Percentiles rank a stretch among this genome's conserved stretches.
These are phyloP conservation scores for Suillus plorans DNA, from an alignment of 768 basidiomycete genomes.

Conservation along the genomic window DNA sequence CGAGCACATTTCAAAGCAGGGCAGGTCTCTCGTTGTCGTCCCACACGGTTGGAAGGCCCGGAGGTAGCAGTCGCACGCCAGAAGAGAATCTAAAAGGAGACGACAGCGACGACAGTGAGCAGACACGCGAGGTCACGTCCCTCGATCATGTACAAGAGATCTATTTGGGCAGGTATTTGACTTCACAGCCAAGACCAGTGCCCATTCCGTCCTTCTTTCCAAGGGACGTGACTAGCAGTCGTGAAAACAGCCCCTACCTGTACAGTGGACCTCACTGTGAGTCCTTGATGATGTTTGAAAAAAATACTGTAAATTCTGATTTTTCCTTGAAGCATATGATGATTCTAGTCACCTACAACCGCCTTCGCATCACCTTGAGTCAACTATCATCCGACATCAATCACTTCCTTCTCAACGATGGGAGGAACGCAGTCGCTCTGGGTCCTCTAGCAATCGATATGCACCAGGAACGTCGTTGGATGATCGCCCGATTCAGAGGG, in stretches of 20 bases:
- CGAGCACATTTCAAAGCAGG: conserved; percentile 31
- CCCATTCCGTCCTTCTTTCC: conserved; percentile 13
- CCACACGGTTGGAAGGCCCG: conserved; percentile 14
- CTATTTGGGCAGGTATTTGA: conserved; percentile 2
- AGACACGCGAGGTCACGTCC: conserved; percentile 16
- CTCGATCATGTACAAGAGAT: conserved; percentile 22
- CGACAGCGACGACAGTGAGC: conserved; percentile 14
- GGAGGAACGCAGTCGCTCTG: conserved; percentile 22
- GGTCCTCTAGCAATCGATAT: conserved; percentile 22
- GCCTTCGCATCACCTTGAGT: conserved; percentile 16
- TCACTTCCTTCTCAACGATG: conserved; percentile 24
- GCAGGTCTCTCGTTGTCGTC: conserved; percentile 44
- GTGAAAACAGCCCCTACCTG: not conserved
- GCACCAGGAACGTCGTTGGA: conserved; percentile 13
- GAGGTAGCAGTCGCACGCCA: conserved; percentile 9
- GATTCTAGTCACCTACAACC: conserved; percentile 22
- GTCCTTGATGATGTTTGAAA: not conserved
- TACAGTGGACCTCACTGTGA: not conserved
- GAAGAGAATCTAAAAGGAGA: conserved; percentile 14
- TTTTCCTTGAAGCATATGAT: not conserved
- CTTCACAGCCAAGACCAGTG: conserved; percentile 17
- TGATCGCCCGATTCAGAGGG: conserved; percentile 20
- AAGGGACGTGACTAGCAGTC: not conserved
- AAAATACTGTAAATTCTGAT: not conserved
- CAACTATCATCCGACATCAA: conserved; percentile 23